phyloP scores from a whole-genome alignment of 2,329 filamentous ascomycete species.

The Metarhizium humberi region DNA sequence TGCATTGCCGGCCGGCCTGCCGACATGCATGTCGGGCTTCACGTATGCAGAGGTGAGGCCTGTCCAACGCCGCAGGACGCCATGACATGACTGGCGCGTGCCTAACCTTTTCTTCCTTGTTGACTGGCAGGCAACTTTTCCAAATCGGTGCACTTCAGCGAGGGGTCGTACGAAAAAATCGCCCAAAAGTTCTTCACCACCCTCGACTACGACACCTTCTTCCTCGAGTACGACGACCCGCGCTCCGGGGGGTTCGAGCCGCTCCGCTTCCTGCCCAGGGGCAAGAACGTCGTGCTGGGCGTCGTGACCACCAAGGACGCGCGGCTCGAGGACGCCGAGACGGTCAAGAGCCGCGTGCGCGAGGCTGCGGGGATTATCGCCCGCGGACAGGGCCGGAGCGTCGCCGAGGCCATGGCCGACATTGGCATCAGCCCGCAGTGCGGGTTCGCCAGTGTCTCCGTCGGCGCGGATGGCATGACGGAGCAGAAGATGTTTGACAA shows the following conservation, averaged over 20 bases:
- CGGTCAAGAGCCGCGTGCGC: slow-evolving; percentile 43
- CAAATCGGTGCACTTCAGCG: slow-evolving; percentile 52
- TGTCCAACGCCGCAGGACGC: neutral
- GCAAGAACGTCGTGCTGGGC: slow-evolving; percentile 54
- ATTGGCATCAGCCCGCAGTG: slow-evolving; percentile 62
- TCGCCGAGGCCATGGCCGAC: slow-evolving; percentile 54
- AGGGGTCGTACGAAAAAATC: slow-evolving; percentile 55
- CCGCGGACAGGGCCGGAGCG: slow-evolving; percentile 49
- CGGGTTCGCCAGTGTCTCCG: slow-evolving; percentile 59
- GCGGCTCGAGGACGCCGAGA: slow-evolving; percentile 43
- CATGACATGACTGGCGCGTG: slow-evolving; percentile 15
- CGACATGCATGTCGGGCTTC: slow-evolving; percentile 63
- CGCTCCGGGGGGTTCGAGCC: slow-evolving; percentile 55
- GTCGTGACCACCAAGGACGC: slow-evolving; percentile 54
- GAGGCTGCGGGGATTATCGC: slow-evolving; percentile 58
- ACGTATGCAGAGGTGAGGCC: slow-evolving; percentile 38
- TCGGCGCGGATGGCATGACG: slow-evolving; percentile 54
- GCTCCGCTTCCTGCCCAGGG: slow-evolving; percentile 44
- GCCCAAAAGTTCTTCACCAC: slow-evolving; percentile 50
- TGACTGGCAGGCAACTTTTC: slow-evolving; percentile 47
- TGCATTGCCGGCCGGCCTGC: slow-evolving; percentile 50
- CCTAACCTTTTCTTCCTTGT: too few species aligned
- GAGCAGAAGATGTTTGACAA: slow-evolving; percentile 63
- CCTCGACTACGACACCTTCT: slow-evolving; percentile 52
- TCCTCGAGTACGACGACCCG: slow-evolving; percentile 50